Evolutionary conservation across 352 stramenopile species (phyloP).

Genomic region (Globisporangium spiculum): DNA sequence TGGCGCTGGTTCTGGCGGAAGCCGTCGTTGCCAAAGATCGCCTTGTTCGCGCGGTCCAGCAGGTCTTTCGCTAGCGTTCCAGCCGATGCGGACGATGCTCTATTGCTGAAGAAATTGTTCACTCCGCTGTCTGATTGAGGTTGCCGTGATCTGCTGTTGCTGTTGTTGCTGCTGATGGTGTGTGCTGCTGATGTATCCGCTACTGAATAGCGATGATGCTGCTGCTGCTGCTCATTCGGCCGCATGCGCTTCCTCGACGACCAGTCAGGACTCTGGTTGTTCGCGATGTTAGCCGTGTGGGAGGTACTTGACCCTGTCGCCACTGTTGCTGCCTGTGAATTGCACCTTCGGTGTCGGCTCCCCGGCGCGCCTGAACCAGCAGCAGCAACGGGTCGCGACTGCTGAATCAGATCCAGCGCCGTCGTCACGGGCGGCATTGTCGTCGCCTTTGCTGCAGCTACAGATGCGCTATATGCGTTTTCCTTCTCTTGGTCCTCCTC

Average conservation of each 20-base stretch:
- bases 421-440: constrained; percentile 18
- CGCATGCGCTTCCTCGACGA: constrained; percentile 5
- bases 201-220: background rate
- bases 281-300: background rate
- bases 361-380: background rate
- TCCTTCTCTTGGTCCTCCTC: background rate
- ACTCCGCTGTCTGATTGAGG: background rate
- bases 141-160: background rate
- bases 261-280: constrained; percentile 4
- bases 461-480: background rate
- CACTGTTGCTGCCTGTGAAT: background rate
- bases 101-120: constrained; percentile 6
- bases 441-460: constrained; percentile 17
- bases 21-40: constrained; percentile 63
- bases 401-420: constrained; percentile 47
- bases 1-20: constrained; percentile 92
- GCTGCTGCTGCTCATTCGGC: background rate
- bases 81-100: background rate
- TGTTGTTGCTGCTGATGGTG: background rate
- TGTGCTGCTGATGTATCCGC: background rate
- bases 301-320: background rate
- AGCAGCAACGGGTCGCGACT: constrained; percentile 16
- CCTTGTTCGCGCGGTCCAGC: constrained; percentile 53
- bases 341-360: constrained; percentile 16
- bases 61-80: constrained; percentile 22